Evolutionary conservation across 495 filamentous ascomycete species (phyloP), one percentile per base, ranked within the genome.

Genomic region (Penicillium simplicissimum): DNA sequence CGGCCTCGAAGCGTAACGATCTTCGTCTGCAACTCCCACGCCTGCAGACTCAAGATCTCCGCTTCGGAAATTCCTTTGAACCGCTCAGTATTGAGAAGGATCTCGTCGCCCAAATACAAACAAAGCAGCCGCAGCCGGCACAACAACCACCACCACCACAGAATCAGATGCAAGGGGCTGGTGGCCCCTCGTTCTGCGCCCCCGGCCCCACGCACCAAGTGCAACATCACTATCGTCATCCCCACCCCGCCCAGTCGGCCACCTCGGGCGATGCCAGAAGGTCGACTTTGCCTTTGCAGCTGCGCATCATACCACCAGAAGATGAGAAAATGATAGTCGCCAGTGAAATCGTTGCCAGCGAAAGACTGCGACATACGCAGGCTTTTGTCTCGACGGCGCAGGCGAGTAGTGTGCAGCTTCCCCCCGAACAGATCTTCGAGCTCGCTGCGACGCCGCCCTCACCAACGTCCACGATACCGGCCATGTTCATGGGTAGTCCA

Each of bases 11-110:
- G 59, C 51, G 65, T 19, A 42, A 57, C 51, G 65, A 70, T 35
- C 57, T 75, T 38, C 70, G 67, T 15, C 60, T 71, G 34, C 70
- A 74, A 59, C 62, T 77, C 23, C 75, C 78, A 14, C 74, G 73
- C 55, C 67, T 81, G 8, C 68, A 76, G 53, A 77, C 73, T 40
- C 56, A 72, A n/a, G 64, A 74, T 40, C 40, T 68, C 8, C 56
- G 17, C 8, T 45, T 62, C 21, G 51, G 31, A 21, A 7, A 19
- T 8, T 9, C 31, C 10, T 35, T 53, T 1, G 17, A 34, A 35
- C 51, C 23, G 31, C 33, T 34, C 23, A 52, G 48, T 10, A 52
- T 28, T 13, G 48, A 52, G 25, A 17, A 52, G 15, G 28, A 66
- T 42, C 15, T 55, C 58, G n/a, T 59, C 57, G 59, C 65, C 60